Evolutionary conservation across 2,329 filamentous ascomycete species (phyloP), one percentile per base, ranked within the genome.

Genomic region (Sporothrix euskadiensis): DNA sequence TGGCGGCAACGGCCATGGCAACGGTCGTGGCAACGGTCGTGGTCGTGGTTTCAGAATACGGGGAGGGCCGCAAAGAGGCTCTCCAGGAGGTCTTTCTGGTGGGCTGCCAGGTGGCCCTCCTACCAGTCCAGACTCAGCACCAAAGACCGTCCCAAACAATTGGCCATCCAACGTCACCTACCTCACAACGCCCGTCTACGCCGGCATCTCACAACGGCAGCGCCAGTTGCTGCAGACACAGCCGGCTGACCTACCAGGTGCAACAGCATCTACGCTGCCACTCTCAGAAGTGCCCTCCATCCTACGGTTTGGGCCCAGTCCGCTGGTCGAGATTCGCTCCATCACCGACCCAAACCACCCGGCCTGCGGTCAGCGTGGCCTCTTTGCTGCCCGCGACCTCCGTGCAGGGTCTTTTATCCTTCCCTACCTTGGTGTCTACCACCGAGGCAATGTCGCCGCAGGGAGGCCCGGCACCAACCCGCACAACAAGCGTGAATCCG

Each of bases 371-470:
- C 89, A 91, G 79, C 80, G 78, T 69, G 89, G 89, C 0, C 86
- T 91, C 44, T 91, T 90, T 77, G 88, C 90, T 4, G 81, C 86
- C 0, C 84, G 83, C 8, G 79, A 84, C 71, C 83, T 92, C 10
- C 78, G 81, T 14, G 85, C 89, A 0, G 88, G 87, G 1, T 81
- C 83, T 1, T 85, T 91, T 59, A 84, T 91, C 69, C 77, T 91
- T n/a, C 85, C 86, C 22, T 92, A 91, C 78, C 81, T 90, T 4
- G 90, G 90, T 6, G 81, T 87, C 19, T 82, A 89, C 65, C 89
- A 91, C 80, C 81, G 82, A 0, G 75, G 81, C 22, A 78, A 71
- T 70, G 19, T 71, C 76, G 79, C 75, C 73, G 77, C 79, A 41
- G 81, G 80, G 22, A 44, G 72, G 12, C 69, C 69, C 12, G 70